Evolutionary conservation across 169 alveolate species (phyloP).

Genomic region (Eimeria praecox): DNA sequence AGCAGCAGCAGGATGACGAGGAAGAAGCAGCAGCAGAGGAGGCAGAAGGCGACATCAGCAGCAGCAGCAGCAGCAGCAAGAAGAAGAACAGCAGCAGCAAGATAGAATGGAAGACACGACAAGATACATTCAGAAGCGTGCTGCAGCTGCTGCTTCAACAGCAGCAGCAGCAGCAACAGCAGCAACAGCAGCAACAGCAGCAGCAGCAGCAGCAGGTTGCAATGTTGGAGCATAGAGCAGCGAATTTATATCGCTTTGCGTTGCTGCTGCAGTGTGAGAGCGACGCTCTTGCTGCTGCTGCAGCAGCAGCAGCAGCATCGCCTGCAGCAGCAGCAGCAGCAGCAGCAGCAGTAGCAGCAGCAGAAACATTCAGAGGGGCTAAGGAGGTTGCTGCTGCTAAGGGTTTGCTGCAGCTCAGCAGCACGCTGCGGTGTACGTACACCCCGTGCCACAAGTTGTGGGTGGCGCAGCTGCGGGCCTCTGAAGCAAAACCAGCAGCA

Average conservation of each 20-base stretch:
- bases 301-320: conserved; percentile 7
- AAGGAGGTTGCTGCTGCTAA: conserved; percentile 30
- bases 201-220: conserved; percentile 28
- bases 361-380: neutral
- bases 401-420: neutral
- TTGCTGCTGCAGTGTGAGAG: conserved; percentile 43
- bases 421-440: conserved; percentile 44
- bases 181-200: conserved; percentile 47
- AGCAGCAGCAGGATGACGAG: conserved; percentile 11
- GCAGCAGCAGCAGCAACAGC: conserved; percentile 49
- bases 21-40: conserved; percentile 10
- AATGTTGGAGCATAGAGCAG: conserved; percentile 2
- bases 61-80: conserved; percentile 19
- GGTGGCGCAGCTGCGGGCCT: conserved; percentile 1
- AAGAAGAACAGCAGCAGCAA: neutral
- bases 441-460: conserved; percentile 28
- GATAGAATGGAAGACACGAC: neutral
- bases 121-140: neutral
- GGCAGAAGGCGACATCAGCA: neutral
- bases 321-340: conserved; percentile 4
- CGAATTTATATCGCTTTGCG: conserved; percentile 15
- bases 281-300: conserved; percentile 33
- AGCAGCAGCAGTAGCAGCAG: conserved; percentile 37
- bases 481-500: neutral
- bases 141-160: conserved; percentile 35